phyloP scores from a whole-genome alignment of 768 basidiomycete genomes.

The Thelephora ganbajun region DNA sequence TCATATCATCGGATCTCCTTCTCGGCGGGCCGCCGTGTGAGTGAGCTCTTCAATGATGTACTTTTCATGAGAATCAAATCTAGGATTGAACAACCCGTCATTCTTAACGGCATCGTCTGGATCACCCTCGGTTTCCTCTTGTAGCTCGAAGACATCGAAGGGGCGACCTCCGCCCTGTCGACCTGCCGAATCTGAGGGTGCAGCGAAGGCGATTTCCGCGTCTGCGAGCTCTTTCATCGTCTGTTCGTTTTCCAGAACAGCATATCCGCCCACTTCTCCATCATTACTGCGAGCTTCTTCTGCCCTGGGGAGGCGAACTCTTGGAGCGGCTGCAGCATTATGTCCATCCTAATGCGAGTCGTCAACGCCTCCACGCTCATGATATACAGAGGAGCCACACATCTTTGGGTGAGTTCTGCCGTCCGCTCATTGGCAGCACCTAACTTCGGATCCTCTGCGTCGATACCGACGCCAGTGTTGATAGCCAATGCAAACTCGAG shows the following conservation, averaged over 20 bases:
- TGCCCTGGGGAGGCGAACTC: constrained; percentile 7
- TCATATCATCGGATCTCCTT: constrained; percentile 12
- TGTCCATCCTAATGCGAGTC: constrained; percentile 6
- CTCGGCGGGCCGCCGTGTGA: constrained; percentile 6
- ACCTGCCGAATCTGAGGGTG: neutral
- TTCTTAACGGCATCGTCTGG: constrained; percentile 10
- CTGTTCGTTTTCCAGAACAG: constrained; percentile 9
- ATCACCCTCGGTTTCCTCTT: constrained; percentile 12
- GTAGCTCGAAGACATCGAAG: constrained; percentile 13
- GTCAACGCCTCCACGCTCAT: neutral
- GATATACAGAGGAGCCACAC: neutral
- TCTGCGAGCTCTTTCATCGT: constrained; percentile 10
- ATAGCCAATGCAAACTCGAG: constrained; percentile 17
- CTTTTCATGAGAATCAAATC: constrained; percentile 10
- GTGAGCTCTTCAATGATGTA: constrained; percentile 9
- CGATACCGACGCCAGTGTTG: constrained; percentile 14
- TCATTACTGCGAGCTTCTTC: neutral
- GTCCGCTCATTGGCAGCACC: constrained; percentile 2
- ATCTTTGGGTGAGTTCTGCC: constrained; percentile 10
- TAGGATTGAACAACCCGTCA: constrained; percentile 8
- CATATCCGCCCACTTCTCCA: constrained; percentile 11
- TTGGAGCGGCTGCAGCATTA: constrained; percentile 6
- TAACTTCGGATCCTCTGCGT: constrained; percentile 9
- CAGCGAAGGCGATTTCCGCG: constrained; percentile 3
- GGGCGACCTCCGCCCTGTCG: neutral